These are phyloP conservation scores for Monosporascus sp. DNA, from an alignment of 2,329 filamentous ascomycete species.

Conservation along the genomic window DNA sequence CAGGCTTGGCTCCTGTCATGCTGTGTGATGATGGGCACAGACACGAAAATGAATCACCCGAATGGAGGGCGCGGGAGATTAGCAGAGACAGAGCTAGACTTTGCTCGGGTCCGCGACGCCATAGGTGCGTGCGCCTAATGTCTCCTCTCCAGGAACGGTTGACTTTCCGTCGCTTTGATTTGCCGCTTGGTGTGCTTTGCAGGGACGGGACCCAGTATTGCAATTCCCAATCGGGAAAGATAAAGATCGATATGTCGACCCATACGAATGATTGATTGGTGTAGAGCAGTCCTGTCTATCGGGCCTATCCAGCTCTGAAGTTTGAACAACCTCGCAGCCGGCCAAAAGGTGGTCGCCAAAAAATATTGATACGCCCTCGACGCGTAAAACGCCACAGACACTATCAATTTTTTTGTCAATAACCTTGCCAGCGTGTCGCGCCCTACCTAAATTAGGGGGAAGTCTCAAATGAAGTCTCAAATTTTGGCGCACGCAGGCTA, in stretches of 20 bases:
- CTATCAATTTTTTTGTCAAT: no score
- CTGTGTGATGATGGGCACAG: conserved; percentile 17
- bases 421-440: no score
- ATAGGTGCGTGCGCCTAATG: no score
- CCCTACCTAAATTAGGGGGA: no score
- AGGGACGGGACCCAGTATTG: background rate
- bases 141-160: background rate
- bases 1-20: conserved; percentile 2
- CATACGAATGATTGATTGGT: background rate
- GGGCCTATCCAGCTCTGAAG: no score
- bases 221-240: background rate
- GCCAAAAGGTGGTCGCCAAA: no score
- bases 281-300: no score
- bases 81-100: conserved; percentile 11
- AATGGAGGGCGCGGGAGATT: conserved; percentile 24
- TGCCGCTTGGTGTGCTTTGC: background rate
- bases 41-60: conserved; percentile 18
- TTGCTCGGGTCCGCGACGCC: background rate
- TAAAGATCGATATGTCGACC: background rate
- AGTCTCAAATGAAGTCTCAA: no score
- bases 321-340: no score
- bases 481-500: no score
- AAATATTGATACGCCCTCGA: no score
- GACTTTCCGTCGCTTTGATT: background rate
- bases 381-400: no score